Conservation (phyloP, 768 basidiomycete genomes). For the Tricholoma matsutake region DNA sequence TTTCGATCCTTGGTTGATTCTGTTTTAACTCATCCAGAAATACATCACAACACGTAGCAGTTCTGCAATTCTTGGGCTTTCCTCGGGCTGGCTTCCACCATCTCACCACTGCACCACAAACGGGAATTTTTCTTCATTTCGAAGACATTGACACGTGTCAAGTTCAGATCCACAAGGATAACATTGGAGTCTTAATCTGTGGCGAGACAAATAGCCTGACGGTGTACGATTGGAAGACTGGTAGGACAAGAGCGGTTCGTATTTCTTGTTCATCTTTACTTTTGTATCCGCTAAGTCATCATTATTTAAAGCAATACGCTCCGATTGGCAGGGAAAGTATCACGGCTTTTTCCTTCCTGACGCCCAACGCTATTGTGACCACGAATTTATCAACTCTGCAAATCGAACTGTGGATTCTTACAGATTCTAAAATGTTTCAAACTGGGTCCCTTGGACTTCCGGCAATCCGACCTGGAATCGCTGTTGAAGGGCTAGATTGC, state of each 20-base stretch:
- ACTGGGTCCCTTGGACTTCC: background rate
- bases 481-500: background rate
- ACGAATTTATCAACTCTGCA: background rate
- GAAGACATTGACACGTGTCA: background rate
- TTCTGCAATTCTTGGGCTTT: background rate
- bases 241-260: background rate
- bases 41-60: background rate
- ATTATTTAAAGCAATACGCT: background rate
- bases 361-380: background rate
- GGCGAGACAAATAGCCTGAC: background rate
- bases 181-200: background rate
- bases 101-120: background rate
- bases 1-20: background rate
- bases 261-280: background rate
- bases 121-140: background rate
- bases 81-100: background rate
- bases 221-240: background rate
- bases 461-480: background rate
- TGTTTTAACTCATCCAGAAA: background rate
- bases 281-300: background rate
- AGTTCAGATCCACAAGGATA: background rate
- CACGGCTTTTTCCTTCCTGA: background rate
- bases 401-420: background rate
- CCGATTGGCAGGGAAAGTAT: background rate
- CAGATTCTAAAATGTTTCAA: background rate